Evolutionary conservation across 805 yeast species (phyloP), one percentile per base, ranked within the genome.

Genomic region (Metschnikowia koreensis): DNA sequence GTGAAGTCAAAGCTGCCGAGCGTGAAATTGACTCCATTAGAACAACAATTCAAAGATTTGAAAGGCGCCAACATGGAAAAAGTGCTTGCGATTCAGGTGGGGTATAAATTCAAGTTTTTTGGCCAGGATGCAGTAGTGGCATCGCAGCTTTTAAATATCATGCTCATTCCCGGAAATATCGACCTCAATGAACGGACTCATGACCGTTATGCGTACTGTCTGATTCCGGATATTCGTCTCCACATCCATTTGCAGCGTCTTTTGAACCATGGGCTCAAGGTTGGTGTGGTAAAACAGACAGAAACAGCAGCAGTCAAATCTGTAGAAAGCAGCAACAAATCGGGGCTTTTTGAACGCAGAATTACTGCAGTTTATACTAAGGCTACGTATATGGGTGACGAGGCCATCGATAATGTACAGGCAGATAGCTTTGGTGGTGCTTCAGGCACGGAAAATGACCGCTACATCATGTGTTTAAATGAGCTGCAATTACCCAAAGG

Each of bases 31-130:
- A 74, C 96, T 0, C 97, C 97, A 0, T 67, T 92, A 37, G 97
- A 91, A 58, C 80, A 78, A 54, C 97, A 92, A 66, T 83, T 84
- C 53, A 71, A 83, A 29, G 85, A 83, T 2, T 69, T 94, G 47
- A 91, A 91, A 62, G 58, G 67, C 6, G 60, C 67, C 1, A 71
- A 93, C 63, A 63, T 63, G 47, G 96, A 89, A 58, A 88, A 88
- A 47, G 59, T 94, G 1, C 71, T 94, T 8, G 84, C 94, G 0
- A 77, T 93, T 27, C 94, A 94, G 65, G 96, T 89, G 2, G 99
- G 99, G 0, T 94, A 93, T 70, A 91, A 90, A 66, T 94, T 83
- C 70, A 89, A 88, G 62, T 84, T 92, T 54, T 89, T 82, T 65
- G 97, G 96, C 0, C 78, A 83, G 49, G 97, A 93, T 68, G 97